Evolutionary conservation across 768 basidiomycete genomes (phyloP).

Genomic region (Suillus weaverae): DNA sequence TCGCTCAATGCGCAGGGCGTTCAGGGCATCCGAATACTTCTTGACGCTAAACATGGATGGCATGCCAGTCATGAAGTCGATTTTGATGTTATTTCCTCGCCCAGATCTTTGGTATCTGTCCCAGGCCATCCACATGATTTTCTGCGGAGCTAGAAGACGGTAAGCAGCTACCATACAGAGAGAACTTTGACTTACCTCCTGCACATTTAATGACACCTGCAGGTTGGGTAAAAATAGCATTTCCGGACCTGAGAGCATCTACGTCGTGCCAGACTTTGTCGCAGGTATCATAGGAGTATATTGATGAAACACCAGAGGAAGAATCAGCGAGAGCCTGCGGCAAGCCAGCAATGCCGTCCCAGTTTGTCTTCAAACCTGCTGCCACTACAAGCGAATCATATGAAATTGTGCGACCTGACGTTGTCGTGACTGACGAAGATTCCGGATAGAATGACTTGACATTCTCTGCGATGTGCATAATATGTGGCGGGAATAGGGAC

Average conservation of each 20-base stretch:
- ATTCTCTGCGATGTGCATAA: slow-evolving; percentile 69
- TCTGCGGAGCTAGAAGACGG: slow-evolving; percentile 64
- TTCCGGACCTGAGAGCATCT: slow-evolving; percentile 69
- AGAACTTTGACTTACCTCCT: slow-evolving; percentile 52
- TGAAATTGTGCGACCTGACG: slow-evolving; percentile 62
- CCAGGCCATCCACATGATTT: slow-evolving; percentile 98
- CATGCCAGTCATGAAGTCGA: slow-evolving; percentile 88
- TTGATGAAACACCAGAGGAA: slow-evolving; percentile 81
- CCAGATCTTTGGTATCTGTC: slow-evolving; percentile 68
- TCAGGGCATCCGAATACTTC: slow-evolving; percentile 89
- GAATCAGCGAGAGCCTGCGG: slow-evolving; percentile 75
- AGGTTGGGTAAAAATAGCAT: slow-evolving; percentile 94
- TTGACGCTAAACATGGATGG: slow-evolving; percentile 96
- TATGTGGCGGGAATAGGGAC: slow-evolving; percentile 72
- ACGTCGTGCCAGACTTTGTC: slow-evolving; percentile 90
- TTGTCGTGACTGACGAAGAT: slow-evolving; percentile 70
- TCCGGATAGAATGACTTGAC: slow-evolving; percentile 75
- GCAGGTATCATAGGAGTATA: slow-evolving; percentile 87
- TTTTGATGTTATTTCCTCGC: slow-evolving; percentile 53
- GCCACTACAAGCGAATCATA: slow-evolving; percentile 92
- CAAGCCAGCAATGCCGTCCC: slow-evolving; percentile 71
- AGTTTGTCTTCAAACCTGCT: slow-evolving; percentile 86
- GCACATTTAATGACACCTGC: slow-evolving; percentile 92
- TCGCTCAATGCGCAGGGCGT: slow-evolving; percentile 73
- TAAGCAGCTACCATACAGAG: slow-evolving; percentile 6